Percentiles rank a stretch among this genome's conserved stretches.
Conservation (phyloP, 2,329 filamentous ascomycete species). For the Paraphaeosphaeria sporulosa region DNA sequence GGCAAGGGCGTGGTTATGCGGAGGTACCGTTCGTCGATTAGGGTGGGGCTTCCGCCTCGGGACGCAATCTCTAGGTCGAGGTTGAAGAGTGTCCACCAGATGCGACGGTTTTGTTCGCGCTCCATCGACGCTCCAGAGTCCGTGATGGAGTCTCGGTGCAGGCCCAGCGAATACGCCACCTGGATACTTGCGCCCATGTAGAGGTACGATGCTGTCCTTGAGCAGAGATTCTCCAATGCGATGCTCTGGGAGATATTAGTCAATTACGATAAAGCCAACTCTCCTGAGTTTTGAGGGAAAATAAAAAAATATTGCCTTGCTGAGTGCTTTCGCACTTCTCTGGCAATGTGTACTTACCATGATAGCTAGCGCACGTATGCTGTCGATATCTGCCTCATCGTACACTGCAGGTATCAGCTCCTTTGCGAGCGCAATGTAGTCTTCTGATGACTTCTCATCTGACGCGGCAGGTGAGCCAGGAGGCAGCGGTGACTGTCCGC, state of each 20-base stretch:
- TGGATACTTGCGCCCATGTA: conserved; percentile 48
- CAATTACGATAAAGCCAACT: not conserved
- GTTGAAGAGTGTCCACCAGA: conserved; percentile 49
- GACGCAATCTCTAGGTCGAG: conserved; percentile 47
- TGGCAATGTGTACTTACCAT: conserved; percentile 30
- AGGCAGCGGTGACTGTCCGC: conserved; percentile 30
- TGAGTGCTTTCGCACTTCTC: not conserved
- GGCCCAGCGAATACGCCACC: conserved; percentile 46
- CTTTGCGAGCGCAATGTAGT: conserved; percentile 45
- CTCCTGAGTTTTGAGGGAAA: too few species aligned
- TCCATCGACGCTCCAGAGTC: conserved; percentile 36
- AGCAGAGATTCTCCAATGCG: conserved; percentile 44
- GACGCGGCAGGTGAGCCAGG: conserved; percentile 26
- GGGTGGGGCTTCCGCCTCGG: conserved; percentile 44
- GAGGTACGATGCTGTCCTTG: conserved; percentile 45
- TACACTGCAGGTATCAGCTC: conserved; percentile 42
- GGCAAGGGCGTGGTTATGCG: conserved; percentile 41
- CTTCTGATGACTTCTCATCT: conserved; percentile 37
- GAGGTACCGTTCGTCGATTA: conserved; percentile 44
- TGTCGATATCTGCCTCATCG: conserved; percentile 48
- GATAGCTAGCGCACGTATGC: conserved; percentile 45
- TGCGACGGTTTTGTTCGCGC: conserved; percentile 44
- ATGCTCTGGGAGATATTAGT: conserved; percentile 37
- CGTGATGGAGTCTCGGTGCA: conserved; percentile 46
- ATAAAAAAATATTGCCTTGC: too few species aligned